These are phyloP conservation scores for Saccharomycopsis sp. DNA, from an alignment of 805 yeast genomes.

Conservation along the genomic window DNA sequence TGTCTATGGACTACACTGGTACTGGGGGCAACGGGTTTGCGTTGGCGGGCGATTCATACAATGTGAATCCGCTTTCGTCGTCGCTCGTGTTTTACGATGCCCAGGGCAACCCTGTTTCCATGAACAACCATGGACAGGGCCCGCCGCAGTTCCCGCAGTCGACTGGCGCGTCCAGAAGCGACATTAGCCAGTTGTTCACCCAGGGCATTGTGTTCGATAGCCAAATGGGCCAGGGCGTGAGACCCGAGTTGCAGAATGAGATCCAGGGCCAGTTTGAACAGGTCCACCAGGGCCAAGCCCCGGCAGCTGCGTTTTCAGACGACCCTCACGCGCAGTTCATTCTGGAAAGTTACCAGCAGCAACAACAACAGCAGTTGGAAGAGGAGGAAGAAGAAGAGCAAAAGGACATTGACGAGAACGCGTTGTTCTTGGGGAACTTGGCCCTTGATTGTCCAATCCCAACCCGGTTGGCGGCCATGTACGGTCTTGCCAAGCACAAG, in stretches of 20 bases:
- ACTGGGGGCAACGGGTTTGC: conserved; percentile 2
- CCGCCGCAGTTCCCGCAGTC: background rate
- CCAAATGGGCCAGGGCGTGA: conserved; percentile 14
- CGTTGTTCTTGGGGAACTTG: conserved; percentile 50
- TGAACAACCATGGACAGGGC: conserved; percentile 3
- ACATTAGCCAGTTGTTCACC: conserved; percentile 9
- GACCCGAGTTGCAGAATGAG: conserved; percentile 8
- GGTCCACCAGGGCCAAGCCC: background rate
- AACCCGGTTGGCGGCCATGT: conserved; percentile 47
- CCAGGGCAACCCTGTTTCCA: conserved; percentile 16
- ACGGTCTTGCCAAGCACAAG: conserved; percentile 25
- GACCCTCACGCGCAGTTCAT: background rate
- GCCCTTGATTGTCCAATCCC: conserved; percentile 87
- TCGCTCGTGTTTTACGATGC: conserved; percentile 14
- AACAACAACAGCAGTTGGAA: conserved; percentile 1
- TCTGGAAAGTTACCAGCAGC: background rate
- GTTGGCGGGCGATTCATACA: conserved; percentile 18
- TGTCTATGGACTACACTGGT: background rate
- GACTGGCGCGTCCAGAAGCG: conserved; percentile 3
- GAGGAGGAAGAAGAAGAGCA: conserved; percentile 11
- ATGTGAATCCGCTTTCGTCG: conserved; percentile 8
- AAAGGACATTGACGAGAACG: conserved; percentile 12
- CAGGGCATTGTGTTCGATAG: conserved; percentile 19
- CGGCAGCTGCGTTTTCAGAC: background rate
- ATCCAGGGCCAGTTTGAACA: conserved; percentile 17